Base-by-base conservation (phyloP, 208 protist genomes). In the Spongospora subterranea region DNA sequence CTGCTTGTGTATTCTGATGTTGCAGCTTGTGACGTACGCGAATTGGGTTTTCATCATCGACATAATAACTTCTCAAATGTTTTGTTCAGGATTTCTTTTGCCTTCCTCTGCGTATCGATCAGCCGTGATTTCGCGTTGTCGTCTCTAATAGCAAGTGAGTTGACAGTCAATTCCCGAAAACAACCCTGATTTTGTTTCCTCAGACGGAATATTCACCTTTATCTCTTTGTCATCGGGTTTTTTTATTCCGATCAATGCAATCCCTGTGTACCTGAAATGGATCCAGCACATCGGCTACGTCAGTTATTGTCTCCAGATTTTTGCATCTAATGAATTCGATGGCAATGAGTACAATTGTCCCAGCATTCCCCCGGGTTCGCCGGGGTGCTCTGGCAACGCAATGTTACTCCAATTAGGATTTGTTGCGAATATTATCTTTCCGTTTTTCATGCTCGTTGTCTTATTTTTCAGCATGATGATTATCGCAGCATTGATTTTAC, bases 1-100 rank as follows among this genome's bases (percentile, higher is more conserved):
- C 13, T 82, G n/a, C 71, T 13, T 35, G 6, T 35, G 35, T 82
- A 35, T 82, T 82, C 17, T 82, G 6, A 35, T 35, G n/a, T 45
- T 82, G 71, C 71, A 82, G n/a, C n/a, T 82, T 43, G 71, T 82
- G n/a, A 82, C 71, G 71, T 82, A 82, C 6, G 71, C 6, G 17
- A 39, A 82, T 35, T 20, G 6, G 13, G n/a, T 6, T 39, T 17
- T 82, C 71, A 29, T 29, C 6, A 35, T 82, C 6, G 6, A 20
- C 71, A 20, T 43, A 35, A 40, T 13, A 20, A 82, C n/a, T 39
- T 35, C 17, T 82, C 35, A 39, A 35, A 82, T 39, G 17, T 43
- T 6, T 20, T 82, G 17, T 35, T 82, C 71, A 82, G 71, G n/a
- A 43, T 82, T 35, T 82, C 71, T 43, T 43, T 82, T 35, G 71